Conservation (phyloP, 192 early-diverging fungal genomes). For the Coemansia sp. region DNA sequence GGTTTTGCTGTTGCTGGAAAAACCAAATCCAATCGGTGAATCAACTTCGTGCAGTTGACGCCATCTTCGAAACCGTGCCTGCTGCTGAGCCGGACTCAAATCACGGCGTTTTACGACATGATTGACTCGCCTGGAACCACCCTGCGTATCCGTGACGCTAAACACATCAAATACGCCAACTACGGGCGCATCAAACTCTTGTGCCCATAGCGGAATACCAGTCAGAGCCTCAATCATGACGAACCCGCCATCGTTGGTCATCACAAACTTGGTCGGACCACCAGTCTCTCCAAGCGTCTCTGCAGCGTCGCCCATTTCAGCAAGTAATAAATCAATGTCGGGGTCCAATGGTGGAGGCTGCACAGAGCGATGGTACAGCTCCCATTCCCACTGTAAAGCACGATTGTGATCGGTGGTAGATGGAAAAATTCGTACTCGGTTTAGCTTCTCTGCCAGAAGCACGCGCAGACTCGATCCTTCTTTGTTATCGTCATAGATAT, state of each 20-base stretch:
- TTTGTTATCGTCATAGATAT: conserved; percentile 55
- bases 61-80: conserved; percentile 26
- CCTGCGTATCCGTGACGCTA: conserved; percentile 23
- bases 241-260: conserved; percentile 45
- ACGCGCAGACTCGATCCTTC: conserved; percentile 17
- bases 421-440: conserved; percentile 36
- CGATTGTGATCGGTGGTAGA: not conserved
- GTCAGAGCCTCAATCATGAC: conserved; percentile 41
- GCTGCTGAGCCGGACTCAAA: conserved; percentile 33
- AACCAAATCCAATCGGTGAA: not conserved
- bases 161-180: conserved; percentile 60
- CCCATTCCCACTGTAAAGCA: conserved; percentile 26
- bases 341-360: conserved; percentile 33
- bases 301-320: conserved; percentile 57
- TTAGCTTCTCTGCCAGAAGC: conserved; percentile 37
- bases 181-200: conserved; percentile 54
- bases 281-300: conserved; percentile 49
- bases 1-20: not conserved
- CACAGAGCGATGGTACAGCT: conserved; percentile 42
- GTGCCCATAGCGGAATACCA: conserved; percentile 55
- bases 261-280: conserved; percentile 39
- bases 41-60: conserved; percentile 26
- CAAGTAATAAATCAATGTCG: conserved; percentile 30
- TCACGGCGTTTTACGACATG: conserved; percentile 36
- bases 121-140: conserved; percentile 5